Evolutionary conservation across 345 rosid species (phyloP).

Genomic region (Chamaenerion angustifolium): DNA sequence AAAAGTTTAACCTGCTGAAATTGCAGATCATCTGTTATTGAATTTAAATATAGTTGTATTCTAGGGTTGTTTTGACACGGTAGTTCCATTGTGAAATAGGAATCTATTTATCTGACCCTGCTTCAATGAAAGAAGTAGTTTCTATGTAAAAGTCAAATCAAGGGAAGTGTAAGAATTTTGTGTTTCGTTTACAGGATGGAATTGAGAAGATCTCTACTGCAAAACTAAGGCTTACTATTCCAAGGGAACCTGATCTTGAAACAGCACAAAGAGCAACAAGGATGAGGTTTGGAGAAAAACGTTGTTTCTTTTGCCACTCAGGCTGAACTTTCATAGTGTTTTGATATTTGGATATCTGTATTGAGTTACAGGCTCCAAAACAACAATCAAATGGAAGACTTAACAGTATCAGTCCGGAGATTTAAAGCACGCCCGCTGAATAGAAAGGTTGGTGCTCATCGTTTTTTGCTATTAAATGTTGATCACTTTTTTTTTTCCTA

Average conservation of each 20-base stretch:
- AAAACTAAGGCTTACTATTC: slow-evolving; percentile 61
- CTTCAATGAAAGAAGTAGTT: too few species aligned
- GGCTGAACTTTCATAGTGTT: slow-evolving; percentile 1
- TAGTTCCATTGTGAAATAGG: too few species aligned
- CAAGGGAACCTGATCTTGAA: slow-evolving; percentile 83
- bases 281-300: slow-evolving; percentile 30
- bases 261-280: slow-evolving; percentile 77
- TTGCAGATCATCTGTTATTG: too few species aligned
- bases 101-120: too few species aligned
- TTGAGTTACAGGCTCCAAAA: slow-evolving; percentile 47
- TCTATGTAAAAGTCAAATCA: not conserved
- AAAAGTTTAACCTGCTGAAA: too few species aligned
- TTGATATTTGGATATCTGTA: slow-evolving; percentile 8
- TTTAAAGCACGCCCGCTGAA: slow-evolving; percentile 94
- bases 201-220: slow-evolving; percentile 25
- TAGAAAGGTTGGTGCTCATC: slow-evolving; percentile 57
- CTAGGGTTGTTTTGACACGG: not conserved
- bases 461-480: not conserved
- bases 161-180: not conserved
- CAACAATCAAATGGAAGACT: slow-evolving; percentile 25
- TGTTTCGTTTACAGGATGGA: slow-evolving; percentile 37
- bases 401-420: slow-evolving; percentile 23
- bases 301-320: slow-evolving; percentile 6
- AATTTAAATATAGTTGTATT: too few species aligned
- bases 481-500: slow-evolving; percentile 1